Conservation (phyloP, 2,329 filamentous ascomycete species). For the Didymella segeticola region DNA sequence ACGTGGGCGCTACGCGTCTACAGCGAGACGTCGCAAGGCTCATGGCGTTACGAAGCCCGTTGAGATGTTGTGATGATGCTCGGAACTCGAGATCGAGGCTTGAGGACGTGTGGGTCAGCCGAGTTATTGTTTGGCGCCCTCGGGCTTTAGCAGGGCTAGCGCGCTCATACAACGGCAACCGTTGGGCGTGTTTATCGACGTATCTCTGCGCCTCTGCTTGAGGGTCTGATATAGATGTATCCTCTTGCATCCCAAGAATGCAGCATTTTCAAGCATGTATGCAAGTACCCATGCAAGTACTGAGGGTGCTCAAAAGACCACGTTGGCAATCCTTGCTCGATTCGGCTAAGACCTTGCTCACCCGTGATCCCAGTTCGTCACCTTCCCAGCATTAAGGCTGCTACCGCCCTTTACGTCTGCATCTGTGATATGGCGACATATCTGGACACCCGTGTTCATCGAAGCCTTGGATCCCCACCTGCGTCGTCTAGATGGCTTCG, state of each 20-base stretch:
- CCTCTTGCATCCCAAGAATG: slow-evolving; percentile 4
- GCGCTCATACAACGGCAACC: slow-evolving; percentile 7
- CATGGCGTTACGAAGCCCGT: slow-evolving; percentile 27
- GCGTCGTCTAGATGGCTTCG: slow-evolving; percentile 8
- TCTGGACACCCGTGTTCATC: neutral
- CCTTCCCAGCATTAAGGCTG: slow-evolving; percentile 1
- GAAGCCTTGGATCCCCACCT: neutral
- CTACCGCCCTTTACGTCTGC: neutral
- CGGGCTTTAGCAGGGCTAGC: slow-evolving; percentile 5
- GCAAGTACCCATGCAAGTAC: slow-evolving; percentile 5
- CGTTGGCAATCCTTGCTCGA: slow-evolving; percentile 19
- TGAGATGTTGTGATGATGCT: slow-evolving; percentile 19
- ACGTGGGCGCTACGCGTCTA: slow-evolving; percentile 21
- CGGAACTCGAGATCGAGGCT: slow-evolving; percentile 15
- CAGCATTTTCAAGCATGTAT: neutral
- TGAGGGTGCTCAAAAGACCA: slow-evolving; percentile 4
- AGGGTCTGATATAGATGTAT: neutral
- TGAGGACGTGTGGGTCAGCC: slow-evolving; percentile 9
- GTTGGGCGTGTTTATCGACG: neutral
- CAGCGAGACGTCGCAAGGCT: slow-evolving; percentile 22
- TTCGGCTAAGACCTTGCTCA: slow-evolving; percentile 20
- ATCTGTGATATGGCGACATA: slow-evolving; percentile 4
- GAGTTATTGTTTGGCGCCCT: slow-evolving; percentile 8
- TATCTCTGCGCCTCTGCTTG: slow-evolving; percentile 2
- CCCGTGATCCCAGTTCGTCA: slow-evolving; percentile 13